Conservation (phyloP, 2,329 filamentous ascomycete genomes). For the Pestalotiopsis sp. region DNA sequence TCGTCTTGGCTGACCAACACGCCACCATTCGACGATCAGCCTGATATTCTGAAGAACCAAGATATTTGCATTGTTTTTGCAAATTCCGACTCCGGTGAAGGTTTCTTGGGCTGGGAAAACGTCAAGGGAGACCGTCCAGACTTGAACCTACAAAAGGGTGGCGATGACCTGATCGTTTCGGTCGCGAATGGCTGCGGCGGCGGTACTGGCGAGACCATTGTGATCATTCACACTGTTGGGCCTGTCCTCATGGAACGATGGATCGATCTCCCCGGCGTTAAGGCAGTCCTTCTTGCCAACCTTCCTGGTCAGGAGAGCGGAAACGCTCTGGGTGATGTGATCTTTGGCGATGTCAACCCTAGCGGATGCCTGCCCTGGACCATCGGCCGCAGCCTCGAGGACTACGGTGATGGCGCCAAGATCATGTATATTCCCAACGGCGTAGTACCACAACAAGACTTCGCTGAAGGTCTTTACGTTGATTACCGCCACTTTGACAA, state of each 20-base stretch:
- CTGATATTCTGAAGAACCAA: conserved; percentile 56
- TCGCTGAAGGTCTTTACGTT: conserved; percentile 80
- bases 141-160: conserved; percentile 72
- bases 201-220: conserved; percentile 71
- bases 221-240: conserved; percentile 85
- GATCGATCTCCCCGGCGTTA: conserved; percentile 76
- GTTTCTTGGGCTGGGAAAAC: conserved; percentile 64
- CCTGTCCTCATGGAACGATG: conserved; percentile 80
- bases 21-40: conserved; percentile 43
- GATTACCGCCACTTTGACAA: conserved; percentile 92
- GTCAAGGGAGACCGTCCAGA: conserved; percentile 81
- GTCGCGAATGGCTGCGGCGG: conserved; percentile 70
- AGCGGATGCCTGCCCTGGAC: conserved; percentile 89
- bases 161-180: conserved; percentile 73
- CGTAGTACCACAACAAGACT: conserved; percentile 78
- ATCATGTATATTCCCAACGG: conserved; percentile 72
- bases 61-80: conserved; percentile 87
- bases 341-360: conserved; percentile 78
- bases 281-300: conserved; percentile 81
- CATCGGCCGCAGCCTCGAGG: conserved; percentile 71
- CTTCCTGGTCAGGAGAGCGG: conserved; percentile 87
- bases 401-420: conserved; percentile 75
- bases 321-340: conserved; percentile 75
- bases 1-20: conserved; percentile 59
- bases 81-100: conserved; percentile 84